Evolutionary conservation across 768 basidiomycete species (phyloP).

Genomic region (Brasilioporus rufonigricans): DNA sequence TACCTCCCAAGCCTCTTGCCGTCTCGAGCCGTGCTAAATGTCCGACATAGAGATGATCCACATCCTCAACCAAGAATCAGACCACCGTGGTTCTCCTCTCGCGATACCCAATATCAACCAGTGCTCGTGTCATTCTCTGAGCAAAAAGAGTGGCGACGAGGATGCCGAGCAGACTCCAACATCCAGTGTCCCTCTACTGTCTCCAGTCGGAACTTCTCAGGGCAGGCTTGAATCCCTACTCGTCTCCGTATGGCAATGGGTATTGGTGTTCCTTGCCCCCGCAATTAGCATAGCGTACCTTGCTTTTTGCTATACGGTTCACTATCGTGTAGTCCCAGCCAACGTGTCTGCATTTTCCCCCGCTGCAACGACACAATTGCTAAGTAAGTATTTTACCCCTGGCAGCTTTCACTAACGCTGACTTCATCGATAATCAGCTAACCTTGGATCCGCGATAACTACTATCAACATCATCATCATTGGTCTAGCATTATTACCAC

Average conservation of each 20-base stretch:
- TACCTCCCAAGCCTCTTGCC: neutral
- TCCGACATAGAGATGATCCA: constrained; percentile 1
- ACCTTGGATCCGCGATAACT: constrained; percentile 10
- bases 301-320: constrained; percentile 17
- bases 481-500: constrained; percentile 11
- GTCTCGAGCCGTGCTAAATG: neutral
- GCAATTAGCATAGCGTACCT: constrained; percentile 10
- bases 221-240: neutral
- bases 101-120: neutral
- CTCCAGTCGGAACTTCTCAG: neutral
- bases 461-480: constrained; percentile 16
- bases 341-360: neutral
- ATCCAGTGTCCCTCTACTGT: neutral
- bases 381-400: neutral
- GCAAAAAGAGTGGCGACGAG: neutral
- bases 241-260: constrained; percentile 4
- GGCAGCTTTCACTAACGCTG: neutral
- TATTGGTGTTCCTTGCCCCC: constrained; percentile 1
- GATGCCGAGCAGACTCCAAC: neutral
- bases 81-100: neutral
- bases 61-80: neutral
- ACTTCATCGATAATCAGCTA: neutral
- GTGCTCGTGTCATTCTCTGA: neutral
- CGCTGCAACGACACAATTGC: constrained; percentile 1
- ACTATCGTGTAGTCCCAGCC: constrained; percentile 13